Evolutionary conservation across 441 rosid genomes (phyloP), one percentile per base, ranked within the genome.

Genomic region (Croton setiger): DNA sequence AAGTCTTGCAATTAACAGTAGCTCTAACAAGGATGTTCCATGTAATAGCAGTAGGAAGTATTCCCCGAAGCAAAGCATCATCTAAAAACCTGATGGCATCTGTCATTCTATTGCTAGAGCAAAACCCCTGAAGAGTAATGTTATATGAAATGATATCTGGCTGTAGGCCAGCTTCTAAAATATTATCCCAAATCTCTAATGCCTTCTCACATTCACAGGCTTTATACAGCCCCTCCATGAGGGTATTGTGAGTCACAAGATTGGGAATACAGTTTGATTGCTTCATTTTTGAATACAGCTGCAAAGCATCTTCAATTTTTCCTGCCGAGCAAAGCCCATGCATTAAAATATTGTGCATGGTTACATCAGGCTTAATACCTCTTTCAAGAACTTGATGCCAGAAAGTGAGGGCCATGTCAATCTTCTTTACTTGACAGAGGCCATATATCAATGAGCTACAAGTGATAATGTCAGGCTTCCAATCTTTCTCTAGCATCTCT

Each of bases 1-100:
- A 68, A 53, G 53, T 44, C 44, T 64, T 74, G 53, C 64, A 63
- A 43, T 70, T 74, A 62, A 88, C 67, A 45, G 88, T 87, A 63
- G 97, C 96, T 75, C 87, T 72, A 61, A 91, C 92, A 37, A 93
- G 88, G 72, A 93, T 89, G 82, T 79, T 72, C 98, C 97, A 91
- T 15, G 98, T 87, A 68, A 86, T 76, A 65, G 71, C 71, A 20
- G 85, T 83, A 63, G 97, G 96, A 39, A 73, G 66, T 63, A 88
- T 74, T 67, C 92, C 92, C 69, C 73, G 85, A 57, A 63, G 72
- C 78, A 89, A 71, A 68, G 96, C 93, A 70, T 89, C 90, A 53
- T 85, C 81, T 74, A 93, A 79, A 70, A 87, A 84, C 67, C 67
- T 59, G 57, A 88, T 27, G 48, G 97, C 97, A 71, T 80, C 81